Evolutionary conservation across 495 filamentous ascomycete genomes (phyloP).

Genomic region (Thermochaetoides thermophila): DNA sequence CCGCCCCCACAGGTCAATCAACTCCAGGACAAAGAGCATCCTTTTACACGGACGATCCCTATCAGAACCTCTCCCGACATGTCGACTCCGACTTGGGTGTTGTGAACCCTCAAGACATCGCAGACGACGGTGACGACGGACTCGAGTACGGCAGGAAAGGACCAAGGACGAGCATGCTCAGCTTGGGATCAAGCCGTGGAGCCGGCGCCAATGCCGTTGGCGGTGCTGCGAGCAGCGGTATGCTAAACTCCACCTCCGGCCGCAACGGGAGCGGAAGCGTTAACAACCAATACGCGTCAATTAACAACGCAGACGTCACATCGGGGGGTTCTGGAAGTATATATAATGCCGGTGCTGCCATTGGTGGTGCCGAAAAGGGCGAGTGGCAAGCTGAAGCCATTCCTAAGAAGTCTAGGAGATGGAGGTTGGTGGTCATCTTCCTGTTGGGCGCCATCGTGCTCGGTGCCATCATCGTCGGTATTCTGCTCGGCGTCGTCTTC

Average conservation of each 20-base stretch:
- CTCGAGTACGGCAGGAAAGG: slow-evolving; percentile 34
- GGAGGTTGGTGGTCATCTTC: slow-evolving; percentile 50
- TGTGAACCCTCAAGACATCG: slow-evolving; percentile 67
- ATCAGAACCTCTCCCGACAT: slow-evolving; percentile 45
- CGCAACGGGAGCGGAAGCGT: slow-evolving; percentile 23
- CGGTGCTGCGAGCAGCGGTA: slow-evolving; percentile 4
- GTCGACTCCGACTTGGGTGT: slow-evolving; percentile 37
- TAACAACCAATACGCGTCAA: slow-evolving; percentile 25
- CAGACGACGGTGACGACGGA: slow-evolving; percentile 77
- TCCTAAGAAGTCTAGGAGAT: slow-evolving; percentile 49
- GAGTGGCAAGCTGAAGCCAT: slow-evolving; percentile 36
- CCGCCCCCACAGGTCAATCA: slow-evolving; percentile 6
- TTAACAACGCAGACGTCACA: slow-evolving; percentile 16
- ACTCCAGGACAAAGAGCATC: slow-evolving; percentile 16
- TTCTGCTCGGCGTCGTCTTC: slow-evolving; percentile 60
- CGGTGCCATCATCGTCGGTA: slow-evolving; percentile 60
- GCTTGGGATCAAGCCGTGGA: slow-evolving; percentile 27
- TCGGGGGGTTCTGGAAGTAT: slow-evolving; percentile 8
- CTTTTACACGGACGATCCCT: slow-evolving; percentile 24
- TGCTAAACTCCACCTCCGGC: slow-evolving; percentile 1
- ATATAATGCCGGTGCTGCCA: slow-evolving; percentile 13
- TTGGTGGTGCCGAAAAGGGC: slow-evolving; percentile 30
- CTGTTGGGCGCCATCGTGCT: slow-evolving; percentile 46
- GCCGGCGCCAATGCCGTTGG: slow-evolving; percentile 17
- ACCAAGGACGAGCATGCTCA: slow-evolving; percentile 38